Percentiles rank a stretch among this genome's conserved stretches.
phyloP scores from a whole-genome alignment of 129 eudicot species.

The Arctium minus region DNA sequence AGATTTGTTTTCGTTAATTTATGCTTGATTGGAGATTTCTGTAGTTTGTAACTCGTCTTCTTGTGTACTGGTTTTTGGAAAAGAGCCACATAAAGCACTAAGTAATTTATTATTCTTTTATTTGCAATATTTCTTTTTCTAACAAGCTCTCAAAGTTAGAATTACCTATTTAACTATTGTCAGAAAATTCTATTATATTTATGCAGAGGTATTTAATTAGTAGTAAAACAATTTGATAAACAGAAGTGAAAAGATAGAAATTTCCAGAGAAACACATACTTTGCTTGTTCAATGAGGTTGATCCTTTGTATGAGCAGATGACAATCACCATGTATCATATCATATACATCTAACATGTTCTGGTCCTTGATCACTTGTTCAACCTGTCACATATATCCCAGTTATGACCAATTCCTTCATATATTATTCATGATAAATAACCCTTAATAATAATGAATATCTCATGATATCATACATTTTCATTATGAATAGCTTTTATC shows the following conservation, averaged over 20 bases:
- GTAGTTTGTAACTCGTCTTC: no score
- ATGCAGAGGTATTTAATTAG: neutral
- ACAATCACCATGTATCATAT: slow-evolving; percentile 55
- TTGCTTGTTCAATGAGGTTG: slow-evolving; percentile 55
- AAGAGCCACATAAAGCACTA: neutral
- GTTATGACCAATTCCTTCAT: neutral
- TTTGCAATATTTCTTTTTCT: neutral
- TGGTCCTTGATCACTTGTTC: slow-evolving; percentile 93
- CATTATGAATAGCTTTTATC: neutral
- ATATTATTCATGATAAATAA: neutral
- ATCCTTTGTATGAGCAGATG: slow-evolving; percentile 52
- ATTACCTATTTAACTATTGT: neutral
- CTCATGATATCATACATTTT: neutral
- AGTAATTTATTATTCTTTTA: neutral
- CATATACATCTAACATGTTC: slow-evolving; percentile 72
- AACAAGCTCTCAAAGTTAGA: neutral
- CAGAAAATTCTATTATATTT: neutral
- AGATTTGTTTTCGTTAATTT: no score
- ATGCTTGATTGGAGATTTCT: no score
- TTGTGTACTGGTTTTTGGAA: no score
- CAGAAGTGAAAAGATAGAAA: no score
- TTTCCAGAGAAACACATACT: slow-evolving; percentile 45
- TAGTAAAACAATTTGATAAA: neutral
- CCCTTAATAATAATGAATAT: neutral
- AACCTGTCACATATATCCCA: slow-evolving; percentile 33